These are phyloP conservation scores for Wickerhamiella kurtzmanii DNA, from an alignment of 805 yeast genomes.

Conservation along the genomic window DNA sequence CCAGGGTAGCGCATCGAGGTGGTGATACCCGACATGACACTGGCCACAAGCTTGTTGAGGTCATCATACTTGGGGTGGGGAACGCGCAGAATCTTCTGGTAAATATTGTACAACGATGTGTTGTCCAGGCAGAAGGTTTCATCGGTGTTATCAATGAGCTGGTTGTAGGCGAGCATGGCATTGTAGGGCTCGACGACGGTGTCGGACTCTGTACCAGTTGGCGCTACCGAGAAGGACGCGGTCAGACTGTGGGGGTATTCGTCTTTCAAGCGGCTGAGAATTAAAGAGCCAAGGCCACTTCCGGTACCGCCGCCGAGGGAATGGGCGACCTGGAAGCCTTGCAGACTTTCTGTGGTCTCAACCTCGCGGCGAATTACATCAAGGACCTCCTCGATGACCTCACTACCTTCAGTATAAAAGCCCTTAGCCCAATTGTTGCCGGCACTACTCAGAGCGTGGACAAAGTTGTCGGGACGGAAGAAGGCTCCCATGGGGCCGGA, in stretches of 20 bases:
- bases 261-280: constrained; percentile 76
- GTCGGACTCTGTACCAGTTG: constrained; percentile 83
- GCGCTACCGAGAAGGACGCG: constrained; percentile 93
- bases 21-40: constrained; percentile 93
- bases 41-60: constrained; percentile 70
- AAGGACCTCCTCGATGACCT: constrained; percentile 79
- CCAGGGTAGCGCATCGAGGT: constrained; percentile 93
- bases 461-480: constrained; percentile 85
- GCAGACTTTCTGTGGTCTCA: constrained; percentile 84
- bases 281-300: constrained; percentile 89
- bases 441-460: constrained; percentile 85
- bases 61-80: constrained; percentile 67
- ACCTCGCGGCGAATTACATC: constrained; percentile 91
- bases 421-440: constrained; percentile 98
- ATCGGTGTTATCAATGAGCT: constrained; percentile 80
- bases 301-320: constrained; percentile 92
- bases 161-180: constrained; percentile 85
- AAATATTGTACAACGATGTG: constrained; percentile 84
- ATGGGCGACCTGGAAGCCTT: constrained; percentile 86
- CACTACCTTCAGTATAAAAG: constrained; percentile 94
- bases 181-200: constrained; percentile 94
- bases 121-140: constrained; percentile 93
- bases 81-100: constrained; percentile 72
- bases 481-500: constrained; percentile 65
- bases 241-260: constrained; percentile 94